phyloP scores from a whole-genome alignment of 164 flowering plant species.

The Nymphaea thermarum region DNA sequence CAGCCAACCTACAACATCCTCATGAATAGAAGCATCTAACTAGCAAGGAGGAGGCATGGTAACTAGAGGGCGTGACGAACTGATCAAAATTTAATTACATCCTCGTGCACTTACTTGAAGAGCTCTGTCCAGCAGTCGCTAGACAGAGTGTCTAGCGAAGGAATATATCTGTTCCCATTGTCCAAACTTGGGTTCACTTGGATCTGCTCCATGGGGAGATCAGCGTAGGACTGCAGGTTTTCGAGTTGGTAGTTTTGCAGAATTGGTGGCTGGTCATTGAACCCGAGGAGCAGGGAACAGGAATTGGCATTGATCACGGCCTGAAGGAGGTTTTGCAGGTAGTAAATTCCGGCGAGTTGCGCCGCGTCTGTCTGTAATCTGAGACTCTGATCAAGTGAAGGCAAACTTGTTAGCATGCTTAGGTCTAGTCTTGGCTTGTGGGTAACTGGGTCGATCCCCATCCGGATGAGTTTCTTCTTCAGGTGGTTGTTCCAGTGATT shows the following conservation, averaged over 20 bases:
- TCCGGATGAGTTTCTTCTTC: slow-evolving; percentile 8
- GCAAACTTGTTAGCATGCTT: slow-evolving; percentile 1
- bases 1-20: no score
- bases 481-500: slow-evolving; percentile 9
- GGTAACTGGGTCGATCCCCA: slow-evolving; percentile 8
- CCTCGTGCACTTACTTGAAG: slow-evolving; percentile 35
- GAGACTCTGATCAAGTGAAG: not conserved
- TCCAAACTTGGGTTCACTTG: not conserved
- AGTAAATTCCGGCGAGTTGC: slow-evolving; percentile 1
- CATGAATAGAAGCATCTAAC: no score
- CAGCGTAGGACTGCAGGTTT: not conserved
- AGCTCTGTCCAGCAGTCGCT: slow-evolving; percentile 29
- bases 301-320: not conserved
- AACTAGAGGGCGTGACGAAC: no score
- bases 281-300: not conserved
- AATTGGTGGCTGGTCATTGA: slow-evolving; percentile 1
- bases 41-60: no score
- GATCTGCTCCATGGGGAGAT: not conserved
- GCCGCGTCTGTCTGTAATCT: slow-evolving; percentile 3
- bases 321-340: not conserved
- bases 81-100: no score
- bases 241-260: not conserved
- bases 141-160: not conserved
- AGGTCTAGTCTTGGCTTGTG: slow-evolving; percentile 3
- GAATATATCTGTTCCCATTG: not conserved